Percentiles rank a stretch among this genome's conserved stretches.
These are phyloP conservation scores for Fraxinus velutina DNA, from an alignment of 305 asterid genomes.

Conservation along the genomic window DNA sequence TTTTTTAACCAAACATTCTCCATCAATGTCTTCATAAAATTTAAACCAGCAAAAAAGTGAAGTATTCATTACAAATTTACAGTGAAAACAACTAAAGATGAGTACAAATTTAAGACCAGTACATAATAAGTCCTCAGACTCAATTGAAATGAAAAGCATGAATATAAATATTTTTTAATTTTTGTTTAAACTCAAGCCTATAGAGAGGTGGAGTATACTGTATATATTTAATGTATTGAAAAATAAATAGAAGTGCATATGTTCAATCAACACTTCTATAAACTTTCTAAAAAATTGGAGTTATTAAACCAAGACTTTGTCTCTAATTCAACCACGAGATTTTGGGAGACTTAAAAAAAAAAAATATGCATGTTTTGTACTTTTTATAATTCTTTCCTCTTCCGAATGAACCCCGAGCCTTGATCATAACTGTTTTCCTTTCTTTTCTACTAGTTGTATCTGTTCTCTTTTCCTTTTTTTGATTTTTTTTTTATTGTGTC, in stretches of 20 bases:
- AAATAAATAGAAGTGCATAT: background rate
- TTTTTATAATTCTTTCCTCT: background rate
- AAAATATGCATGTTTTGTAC: background rate
- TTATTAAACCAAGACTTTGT: background rate
- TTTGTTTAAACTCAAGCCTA: background rate
- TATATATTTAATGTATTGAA: too few species aligned
- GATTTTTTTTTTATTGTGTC: too few species aligned
- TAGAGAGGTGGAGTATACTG: background rate
- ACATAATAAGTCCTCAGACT: background rate
- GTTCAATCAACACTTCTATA: background rate
- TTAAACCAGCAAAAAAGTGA: background rate
- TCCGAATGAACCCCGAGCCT: background rate
- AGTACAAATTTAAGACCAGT: background rate
- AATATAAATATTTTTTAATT: background rate
- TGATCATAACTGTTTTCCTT: background rate
- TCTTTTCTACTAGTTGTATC: background rate
- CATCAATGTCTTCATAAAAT: background rate
- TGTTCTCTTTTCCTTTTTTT: background rate
- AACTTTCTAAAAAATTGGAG: background rate
- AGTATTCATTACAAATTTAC: background rate
- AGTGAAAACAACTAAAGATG: background rate
- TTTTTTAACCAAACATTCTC: too few species aligned
- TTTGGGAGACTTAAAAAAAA: background rate
- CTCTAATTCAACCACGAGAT: background rate
- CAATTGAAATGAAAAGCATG: background rate